Evolutionary conservation across 768 basidiomycete genomes (phyloP).

Genomic region (Zangia roseola): DNA sequence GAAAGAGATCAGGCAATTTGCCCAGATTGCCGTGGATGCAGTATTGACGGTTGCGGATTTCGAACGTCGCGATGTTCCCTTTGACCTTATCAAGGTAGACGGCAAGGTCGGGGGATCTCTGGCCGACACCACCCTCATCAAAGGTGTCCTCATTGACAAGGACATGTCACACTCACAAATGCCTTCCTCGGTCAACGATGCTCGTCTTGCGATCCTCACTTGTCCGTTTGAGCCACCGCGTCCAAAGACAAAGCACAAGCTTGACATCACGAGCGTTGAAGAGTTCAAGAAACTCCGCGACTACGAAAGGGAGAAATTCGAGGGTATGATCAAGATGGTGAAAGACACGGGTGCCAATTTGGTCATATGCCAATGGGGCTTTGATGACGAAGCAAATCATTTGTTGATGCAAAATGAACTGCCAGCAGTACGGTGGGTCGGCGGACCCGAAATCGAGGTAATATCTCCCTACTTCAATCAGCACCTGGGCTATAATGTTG

Average conservation of each 20-base stretch:
- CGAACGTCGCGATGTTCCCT: constrained; percentile 90
- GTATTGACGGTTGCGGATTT: constrained; percentile 94
- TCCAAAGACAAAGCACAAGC: constrained; percentile 98
- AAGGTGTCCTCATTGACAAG: constrained; percentile 98
- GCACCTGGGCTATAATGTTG: not conserved
- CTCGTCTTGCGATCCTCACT: constrained; percentile 92
- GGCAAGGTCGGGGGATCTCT: constrained; percentile 98
- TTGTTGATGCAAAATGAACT: constrained; percentile 96
- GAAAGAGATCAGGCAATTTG: constrained; percentile 93
- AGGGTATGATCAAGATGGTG: constrained; percentile 94
- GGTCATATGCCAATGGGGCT: constrained; percentile 99
- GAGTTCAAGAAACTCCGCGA: constrained; percentile 93
- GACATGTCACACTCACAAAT: constrained; percentile 99
- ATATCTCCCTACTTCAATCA: not conserved
- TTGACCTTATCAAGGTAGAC: constrained; percentile 98
- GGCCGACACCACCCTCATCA: constrained; percentile 92
- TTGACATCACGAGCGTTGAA: constrained; percentile 95
- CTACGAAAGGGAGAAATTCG: constrained; percentile 96
- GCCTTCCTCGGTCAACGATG: constrained; percentile 86
- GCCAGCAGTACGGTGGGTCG: constrained; percentile 98
- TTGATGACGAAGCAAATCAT: constrained; percentile 99
- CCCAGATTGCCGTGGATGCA: constrained; percentile 96
- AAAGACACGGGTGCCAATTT: constrained; percentile 97
- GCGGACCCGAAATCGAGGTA: constrained; percentile 98
- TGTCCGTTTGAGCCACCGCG: constrained; percentile 99